Conservation (phyloP, 2,329 filamentous ascomycete genomes). For the Teratosphaeria nubilosa region DNA sequence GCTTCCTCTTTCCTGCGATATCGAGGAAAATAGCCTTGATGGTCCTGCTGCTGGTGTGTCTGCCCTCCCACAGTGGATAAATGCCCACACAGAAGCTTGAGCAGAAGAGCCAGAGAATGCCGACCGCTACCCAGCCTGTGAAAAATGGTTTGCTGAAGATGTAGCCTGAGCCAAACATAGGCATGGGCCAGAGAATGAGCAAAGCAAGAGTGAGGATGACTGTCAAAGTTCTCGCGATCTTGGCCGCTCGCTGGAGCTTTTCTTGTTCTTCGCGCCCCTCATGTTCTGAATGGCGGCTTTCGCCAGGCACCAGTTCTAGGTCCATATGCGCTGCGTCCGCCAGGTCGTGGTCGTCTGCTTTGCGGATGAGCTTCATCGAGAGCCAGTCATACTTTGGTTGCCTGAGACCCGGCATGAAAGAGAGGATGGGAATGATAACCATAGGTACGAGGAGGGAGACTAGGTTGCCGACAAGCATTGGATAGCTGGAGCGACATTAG, state of each 20-base stretch:
- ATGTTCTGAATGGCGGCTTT: constrained; percentile 26
- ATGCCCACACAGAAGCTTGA: constrained; percentile 64
- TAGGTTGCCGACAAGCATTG: constrained; percentile 83
- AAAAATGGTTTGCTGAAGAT: constrained; percentile 77
- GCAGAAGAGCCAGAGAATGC: constrained; percentile 71
- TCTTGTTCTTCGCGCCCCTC: constrained; percentile 34
- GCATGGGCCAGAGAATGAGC: constrained; percentile 82
- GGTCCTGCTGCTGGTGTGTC: constrained; percentile 54
- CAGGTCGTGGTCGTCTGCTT: constrained; percentile 67
- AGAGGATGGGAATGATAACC: constrained; percentile 66
- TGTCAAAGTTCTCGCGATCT: constrained; percentile 48
- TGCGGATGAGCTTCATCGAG: constrained; percentile 70
- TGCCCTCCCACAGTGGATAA: constrained; percentile 72
- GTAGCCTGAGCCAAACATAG: constrained; percentile 74
- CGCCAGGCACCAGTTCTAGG: constrained; percentile 52
- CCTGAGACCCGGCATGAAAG: constrained; percentile 48
- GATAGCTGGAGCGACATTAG: constrained; percentile 37
- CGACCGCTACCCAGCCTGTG: constrained; percentile 42
- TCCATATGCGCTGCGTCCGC: constrained; percentile 54
- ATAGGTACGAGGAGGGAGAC: constrained; percentile 68
- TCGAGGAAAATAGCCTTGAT: constrained; percentile 53
- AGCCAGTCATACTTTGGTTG: constrained; percentile 75
- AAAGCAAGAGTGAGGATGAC: constrained; percentile 58
- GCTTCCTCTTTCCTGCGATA: constrained; percentile 33
- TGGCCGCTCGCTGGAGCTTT: constrained; percentile 33